A percentile compares a stretch with the other conserved stretches of the same genome.
These are phyloP conservation scores for Botrytis fabae DNA, from an alignment of 2,329 filamentous ascomycete genomes.

Conservation along the genomic window DNA sequence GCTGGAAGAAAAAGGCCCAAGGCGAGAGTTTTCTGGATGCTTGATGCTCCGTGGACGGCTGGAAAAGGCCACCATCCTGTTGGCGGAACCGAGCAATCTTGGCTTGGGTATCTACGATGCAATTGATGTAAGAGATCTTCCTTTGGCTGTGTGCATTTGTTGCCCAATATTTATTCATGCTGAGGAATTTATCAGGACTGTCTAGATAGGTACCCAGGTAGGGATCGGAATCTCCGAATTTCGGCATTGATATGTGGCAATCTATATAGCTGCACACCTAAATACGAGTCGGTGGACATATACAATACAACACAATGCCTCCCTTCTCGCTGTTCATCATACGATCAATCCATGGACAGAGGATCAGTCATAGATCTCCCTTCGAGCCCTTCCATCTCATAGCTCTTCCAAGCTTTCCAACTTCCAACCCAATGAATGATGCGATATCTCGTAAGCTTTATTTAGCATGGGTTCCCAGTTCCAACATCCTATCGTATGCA, in stretches of 20 bases:
- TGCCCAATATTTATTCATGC: neutral
- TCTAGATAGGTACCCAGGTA: neutral
- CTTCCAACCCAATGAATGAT: neutral
- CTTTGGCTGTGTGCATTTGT: neutral
- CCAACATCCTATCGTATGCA: neutral
- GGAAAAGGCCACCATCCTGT: too few species aligned
- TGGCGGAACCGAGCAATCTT: neutral
- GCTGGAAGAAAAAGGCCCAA: neutral
- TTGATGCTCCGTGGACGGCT: too few species aligned
- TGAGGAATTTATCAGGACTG: neutral
- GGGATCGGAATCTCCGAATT: neutral
- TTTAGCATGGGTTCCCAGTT: neutral
- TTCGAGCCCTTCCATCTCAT: neutral
- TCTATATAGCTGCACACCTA: neutral
- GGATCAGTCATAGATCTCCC: too few species aligned
- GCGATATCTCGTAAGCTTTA: neutral
- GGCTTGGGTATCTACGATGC: neutral
- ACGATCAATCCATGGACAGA: neutral
- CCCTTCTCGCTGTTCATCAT: neutral
- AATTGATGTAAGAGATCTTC: slow-evolving; percentile 4
- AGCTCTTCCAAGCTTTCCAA: neutral
- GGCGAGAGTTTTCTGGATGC: neutral
- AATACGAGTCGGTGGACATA: neutral
- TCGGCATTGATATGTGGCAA: neutral
- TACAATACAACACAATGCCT: too few species aligned